Percentiles rank a stretch among this genome's conserved stretches.
Evolutionary conservation across 768 basidiomycete species (phyloP).

Genomic region (Inosperma sp.): DNA sequence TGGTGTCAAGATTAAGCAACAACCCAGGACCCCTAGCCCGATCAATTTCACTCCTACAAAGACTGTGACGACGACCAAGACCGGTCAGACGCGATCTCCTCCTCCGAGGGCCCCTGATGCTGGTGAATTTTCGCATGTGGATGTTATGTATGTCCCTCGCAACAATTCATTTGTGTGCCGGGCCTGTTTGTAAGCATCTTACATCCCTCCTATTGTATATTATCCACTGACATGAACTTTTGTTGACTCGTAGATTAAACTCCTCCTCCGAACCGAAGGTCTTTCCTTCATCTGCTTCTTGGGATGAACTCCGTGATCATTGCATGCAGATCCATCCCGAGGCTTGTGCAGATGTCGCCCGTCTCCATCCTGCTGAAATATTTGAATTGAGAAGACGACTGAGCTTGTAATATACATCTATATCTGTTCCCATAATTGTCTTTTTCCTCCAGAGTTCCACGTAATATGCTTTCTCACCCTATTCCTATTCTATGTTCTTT

Average conservation of each 20-base stretch:
- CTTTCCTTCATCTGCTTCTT: constrained; percentile 29
- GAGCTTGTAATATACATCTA: not conserved
- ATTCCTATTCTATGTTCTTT: too few species aligned
- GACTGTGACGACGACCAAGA: too few species aligned
- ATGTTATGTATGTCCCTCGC: constrained; percentile 34
- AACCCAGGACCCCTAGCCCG: not conserved
- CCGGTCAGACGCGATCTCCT: constrained; percentile 5
- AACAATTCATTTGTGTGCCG: constrained; percentile 34
- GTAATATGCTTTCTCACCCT: not conserved
- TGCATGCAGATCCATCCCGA: constrained; percentile 30
- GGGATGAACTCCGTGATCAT: constrained; percentile 35
- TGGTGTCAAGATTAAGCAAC: not conserved
- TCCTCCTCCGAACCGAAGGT: constrained; percentile 16
- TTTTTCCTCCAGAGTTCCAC: constrained; percentile 1
- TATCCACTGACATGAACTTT: constrained; percentile 5
- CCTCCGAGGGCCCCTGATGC: constrained; percentile 3
- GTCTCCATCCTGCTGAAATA: constrained; percentile 31
- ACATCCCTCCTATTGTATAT: not conserved
- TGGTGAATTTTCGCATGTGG: constrained; percentile 29
- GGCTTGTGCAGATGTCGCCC: constrained; percentile 33
- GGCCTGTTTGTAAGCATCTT: constrained; percentile 33
- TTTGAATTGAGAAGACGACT: constrained; percentile 32
- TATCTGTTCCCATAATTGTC: not conserved
- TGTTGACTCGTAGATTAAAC: constrained; percentile 5
- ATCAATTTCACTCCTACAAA: too few species aligned